Evolutionary conservation across 345 rosid species (phyloP).

Genomic region (Capsella bursapastoris): DNA sequence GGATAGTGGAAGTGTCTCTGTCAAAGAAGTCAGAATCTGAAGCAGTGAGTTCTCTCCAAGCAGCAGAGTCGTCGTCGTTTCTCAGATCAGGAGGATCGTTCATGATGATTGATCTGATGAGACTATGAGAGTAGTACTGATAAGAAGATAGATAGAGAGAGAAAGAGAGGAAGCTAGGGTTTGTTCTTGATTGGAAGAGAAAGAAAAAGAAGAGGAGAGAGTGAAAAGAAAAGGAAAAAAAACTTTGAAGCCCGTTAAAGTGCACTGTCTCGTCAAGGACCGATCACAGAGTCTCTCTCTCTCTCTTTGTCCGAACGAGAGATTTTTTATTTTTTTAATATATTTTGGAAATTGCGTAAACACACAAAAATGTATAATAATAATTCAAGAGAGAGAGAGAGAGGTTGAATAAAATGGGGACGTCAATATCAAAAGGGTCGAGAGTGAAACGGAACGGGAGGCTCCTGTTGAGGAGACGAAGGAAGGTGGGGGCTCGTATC

Average conservation of each 20-base stretch:
- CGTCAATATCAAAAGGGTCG: conserved; percentile 41
- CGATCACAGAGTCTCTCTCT: conserved; percentile 30
- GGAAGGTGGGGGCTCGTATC: conserved; percentile 42
- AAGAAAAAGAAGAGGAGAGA: conserved; percentile 21
- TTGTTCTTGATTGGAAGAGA: conserved; percentile 49
- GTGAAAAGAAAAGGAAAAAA: not conserved
- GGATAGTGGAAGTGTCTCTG: conserved; percentile 52
- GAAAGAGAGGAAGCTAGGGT: conserved; percentile 56
- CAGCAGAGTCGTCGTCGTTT: conserved; percentile 36
- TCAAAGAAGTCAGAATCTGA: conserved; percentile 63
- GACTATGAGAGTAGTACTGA: not conserved
- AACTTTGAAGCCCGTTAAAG: conserved; percentile 44
- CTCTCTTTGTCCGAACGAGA: not conserved
- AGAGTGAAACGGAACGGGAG: conserved; percentile 47
- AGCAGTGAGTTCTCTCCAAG: conserved; percentile 49
- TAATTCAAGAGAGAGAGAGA: conserved; percentile 43
- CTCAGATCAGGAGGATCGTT: conserved; percentile 56
- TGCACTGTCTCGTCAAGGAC: conserved; percentile 44
- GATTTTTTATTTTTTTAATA: not conserved
- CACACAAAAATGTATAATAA: conserved; percentile 7
- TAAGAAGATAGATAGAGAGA: not conserved
- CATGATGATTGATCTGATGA: conserved; percentile 30
- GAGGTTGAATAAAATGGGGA: conserved; percentile 22
- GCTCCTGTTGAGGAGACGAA: conserved; percentile 20
- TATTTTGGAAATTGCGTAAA: not conserved